Percentiles rank a stretch among this genome's conserved stretches.
Conservation (phyloP, 768 basidiomycete species). For the Cubamyces sp. region DNA sequence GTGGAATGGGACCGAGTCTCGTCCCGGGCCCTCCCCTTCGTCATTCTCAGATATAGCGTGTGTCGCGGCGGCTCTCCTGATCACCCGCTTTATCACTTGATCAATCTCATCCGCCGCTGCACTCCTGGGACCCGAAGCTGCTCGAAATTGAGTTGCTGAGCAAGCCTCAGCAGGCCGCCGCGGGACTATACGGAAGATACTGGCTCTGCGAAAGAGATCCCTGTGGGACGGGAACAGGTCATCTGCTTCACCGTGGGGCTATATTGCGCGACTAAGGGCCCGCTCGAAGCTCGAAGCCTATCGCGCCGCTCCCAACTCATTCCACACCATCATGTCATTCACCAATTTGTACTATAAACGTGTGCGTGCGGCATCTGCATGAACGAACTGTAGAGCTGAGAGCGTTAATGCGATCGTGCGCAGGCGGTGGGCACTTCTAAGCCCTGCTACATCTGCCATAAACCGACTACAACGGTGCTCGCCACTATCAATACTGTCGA, state of each 20-base stretch:
- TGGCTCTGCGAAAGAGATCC: not conserved
- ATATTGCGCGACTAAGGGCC: not conserved
- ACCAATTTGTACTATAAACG: constrained; percentile 89
- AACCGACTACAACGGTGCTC: constrained; percentile 81
- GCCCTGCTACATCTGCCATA: constrained; percentile 78
- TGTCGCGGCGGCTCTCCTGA: constrained; percentile 19
- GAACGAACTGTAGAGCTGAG: constrained; percentile 13
- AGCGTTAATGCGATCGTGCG: not conserved
- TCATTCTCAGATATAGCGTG: constrained; percentile 25
- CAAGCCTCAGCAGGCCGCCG: constrained; percentile 19
- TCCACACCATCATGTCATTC: constrained; percentile 59
- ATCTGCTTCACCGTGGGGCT: constrained; percentile 13
- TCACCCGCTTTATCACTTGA: constrained; percentile 30
- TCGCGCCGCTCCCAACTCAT: constrained; percentile 18
- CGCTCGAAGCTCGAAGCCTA: constrained; percentile 3
- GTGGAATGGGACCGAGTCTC: constrained; percentile 4
- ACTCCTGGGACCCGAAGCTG: constrained; percentile 16
- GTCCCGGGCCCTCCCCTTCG: constrained; percentile 1
- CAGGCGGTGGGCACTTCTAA: constrained; percentile 80
- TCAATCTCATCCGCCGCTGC: constrained; percentile 20
- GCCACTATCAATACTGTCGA: constrained; percentile 83
- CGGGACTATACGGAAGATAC: constrained; percentile 17
- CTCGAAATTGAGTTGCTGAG: constrained; percentile 21
- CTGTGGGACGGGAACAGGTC: constrained; percentile 9
- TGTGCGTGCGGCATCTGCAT: constrained; percentile 47